Base-by-base conservation (phyloP, 495 filamentous ascomycete genomes). In the Penicillium manginii region DNA sequence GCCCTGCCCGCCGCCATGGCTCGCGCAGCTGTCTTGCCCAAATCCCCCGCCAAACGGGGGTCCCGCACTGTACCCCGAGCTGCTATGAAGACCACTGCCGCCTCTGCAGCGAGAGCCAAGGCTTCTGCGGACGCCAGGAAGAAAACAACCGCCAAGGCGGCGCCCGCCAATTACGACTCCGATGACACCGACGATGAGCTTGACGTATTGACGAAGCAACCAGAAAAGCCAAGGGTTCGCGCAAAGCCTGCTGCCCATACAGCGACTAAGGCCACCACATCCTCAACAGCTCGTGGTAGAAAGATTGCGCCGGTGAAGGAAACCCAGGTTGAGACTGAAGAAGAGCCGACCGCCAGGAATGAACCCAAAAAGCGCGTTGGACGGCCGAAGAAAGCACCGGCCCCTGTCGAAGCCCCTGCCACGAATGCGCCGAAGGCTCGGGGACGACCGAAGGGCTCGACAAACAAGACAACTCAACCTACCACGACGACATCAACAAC, bases 171-270 rank as follows among this genome's bases (percentile, higher is more conserved):
- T 60, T n/a, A 53, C 50, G 19, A 70, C 14, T 58, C 66, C 1
- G 75, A 75, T 22, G 75, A 72, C 19, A 75, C 73, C 15, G 76
- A 79, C 29, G 76, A 79, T 62, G 77, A 79, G 55, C 64, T 79
- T 43, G 71, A 63, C 1, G 63, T 73, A 14, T 64, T 78, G 43
- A 69, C 64, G 42, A 39, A 53, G n/a, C 59, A 54, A 22, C 59
- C 63, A n/a, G 42, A 47, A 3, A 42, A 62, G 29, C 23, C 63
- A 6, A 62, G 52, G 50, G 42, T 63, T 3, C 64, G 56, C 26
- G 62, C 53, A 8, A 64, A 62, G 18, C 49, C 71, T 11, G 12
- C 64, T 52, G 56, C 47, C 18, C 62, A 62, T 6, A 15, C 57
- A n/a, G 55, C 50, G 15, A 52, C 52, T 7, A 59, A 55, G 29